A percentile compares a stretch with the other conserved stretches of the same genome.
Evolutionary conservation across 805 yeast genomes (phyloP).

Genomic region (Cyberlindnera lachancei): DNA sequence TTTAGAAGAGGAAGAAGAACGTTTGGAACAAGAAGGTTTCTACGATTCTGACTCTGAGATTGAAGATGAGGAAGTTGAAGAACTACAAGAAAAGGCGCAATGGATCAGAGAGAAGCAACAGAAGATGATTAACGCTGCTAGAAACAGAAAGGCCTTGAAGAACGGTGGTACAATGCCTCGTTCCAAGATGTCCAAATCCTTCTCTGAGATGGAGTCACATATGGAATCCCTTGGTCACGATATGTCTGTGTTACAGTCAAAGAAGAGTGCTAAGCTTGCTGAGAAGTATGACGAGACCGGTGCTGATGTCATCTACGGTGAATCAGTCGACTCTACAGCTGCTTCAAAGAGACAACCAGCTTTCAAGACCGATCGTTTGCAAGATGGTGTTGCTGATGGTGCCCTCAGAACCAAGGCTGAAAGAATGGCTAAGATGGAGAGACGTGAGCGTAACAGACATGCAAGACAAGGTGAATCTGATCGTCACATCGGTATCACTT

Average conservation of each 20-base stretch:
- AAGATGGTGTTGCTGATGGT: constrained; percentile 82
- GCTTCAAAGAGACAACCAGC: constrained; percentile 25
- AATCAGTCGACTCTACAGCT: constrained; percentile 18
- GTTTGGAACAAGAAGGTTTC: constrained; percentile 88
- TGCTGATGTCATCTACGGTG: constrained; percentile 45
- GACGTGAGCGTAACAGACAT: constrained; percentile 86
- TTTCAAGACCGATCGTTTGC: constrained; percentile 69
- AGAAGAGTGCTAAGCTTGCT: constrained; percentile 32
- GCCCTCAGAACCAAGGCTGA: constrained; percentile 77
- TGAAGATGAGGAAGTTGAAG: constrained; percentile 61
- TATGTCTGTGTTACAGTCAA: constrained; percentile 53
- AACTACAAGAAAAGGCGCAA: constrained; percentile 74
- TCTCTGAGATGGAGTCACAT: constrained; percentile 77
- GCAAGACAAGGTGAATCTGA: constrained; percentile 97
- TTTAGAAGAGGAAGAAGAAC: constrained; percentile 94
- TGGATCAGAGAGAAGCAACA: constrained; percentile 97
- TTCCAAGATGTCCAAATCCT: constrained; percentile 73
- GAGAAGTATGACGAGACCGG: constrained; percentile 49
- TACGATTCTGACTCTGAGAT: constrained; percentile 78
- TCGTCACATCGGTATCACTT: constrained; percentile 74
- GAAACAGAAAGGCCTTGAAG: constrained; percentile 80
- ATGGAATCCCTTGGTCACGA: constrained; percentile 90
- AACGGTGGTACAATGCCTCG: constrained; percentile 86
- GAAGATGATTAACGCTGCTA: constrained; percentile 82
- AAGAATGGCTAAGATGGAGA: constrained; percentile 78